phyloP scores from a whole-genome alignment of 495 filamentous ascomycete species.

The Neurospora intermedia region DNA sequence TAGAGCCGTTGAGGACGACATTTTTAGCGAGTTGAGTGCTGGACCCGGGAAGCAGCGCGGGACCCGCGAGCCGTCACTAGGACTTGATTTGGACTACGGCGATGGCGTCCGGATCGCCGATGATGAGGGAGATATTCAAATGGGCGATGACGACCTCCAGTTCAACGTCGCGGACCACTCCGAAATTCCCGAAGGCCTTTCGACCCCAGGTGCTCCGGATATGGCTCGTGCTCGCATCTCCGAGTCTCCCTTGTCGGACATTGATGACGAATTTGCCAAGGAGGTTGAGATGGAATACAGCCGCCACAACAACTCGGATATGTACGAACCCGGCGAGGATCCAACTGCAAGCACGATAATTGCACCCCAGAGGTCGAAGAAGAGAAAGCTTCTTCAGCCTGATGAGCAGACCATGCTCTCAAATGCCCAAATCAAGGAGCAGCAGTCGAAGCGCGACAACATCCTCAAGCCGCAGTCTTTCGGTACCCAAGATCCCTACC shows the following conservation, averaged over 20 bases:
- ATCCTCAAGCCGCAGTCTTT: conserved; percentile 73
- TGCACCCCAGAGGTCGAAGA: conserved; percentile 60
- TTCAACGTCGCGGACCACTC: conserved; percentile 41
- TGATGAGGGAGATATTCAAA: conserved; percentile 49
- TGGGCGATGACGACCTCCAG: conserved; percentile 49
- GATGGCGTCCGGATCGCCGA: conserved; percentile 44
- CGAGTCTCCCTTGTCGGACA: conserved; percentile 59
- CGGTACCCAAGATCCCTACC: conserved; percentile 71
- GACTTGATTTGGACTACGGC: conserved; percentile 38
- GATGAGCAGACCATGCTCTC: conserved; percentile 55
- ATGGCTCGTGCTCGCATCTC: conserved; percentile 48
- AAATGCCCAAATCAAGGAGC: conserved; percentile 54
- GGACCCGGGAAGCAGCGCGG: conserved; percentile 35
- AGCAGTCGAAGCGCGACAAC: conserved; percentile 66
- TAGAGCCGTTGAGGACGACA: conserved; percentile 56
- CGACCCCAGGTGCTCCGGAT: conserved; percentile 18
- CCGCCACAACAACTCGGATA: conserved; percentile 39
- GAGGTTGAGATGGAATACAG: conserved; percentile 43
- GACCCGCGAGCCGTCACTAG: conserved; percentile 31
- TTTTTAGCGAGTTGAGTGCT: conserved; percentile 54
- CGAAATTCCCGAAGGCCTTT: conserved; percentile 24
- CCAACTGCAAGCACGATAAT: conserved; percentile 28
- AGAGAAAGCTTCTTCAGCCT: conserved; percentile 59
- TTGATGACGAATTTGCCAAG: conserved; percentile 45
- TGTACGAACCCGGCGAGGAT: conserved; percentile 48